Base-by-base conservation (phyloP, 1,284 basidiomycete genomes). In the Malassezia slooffiae region DNA sequence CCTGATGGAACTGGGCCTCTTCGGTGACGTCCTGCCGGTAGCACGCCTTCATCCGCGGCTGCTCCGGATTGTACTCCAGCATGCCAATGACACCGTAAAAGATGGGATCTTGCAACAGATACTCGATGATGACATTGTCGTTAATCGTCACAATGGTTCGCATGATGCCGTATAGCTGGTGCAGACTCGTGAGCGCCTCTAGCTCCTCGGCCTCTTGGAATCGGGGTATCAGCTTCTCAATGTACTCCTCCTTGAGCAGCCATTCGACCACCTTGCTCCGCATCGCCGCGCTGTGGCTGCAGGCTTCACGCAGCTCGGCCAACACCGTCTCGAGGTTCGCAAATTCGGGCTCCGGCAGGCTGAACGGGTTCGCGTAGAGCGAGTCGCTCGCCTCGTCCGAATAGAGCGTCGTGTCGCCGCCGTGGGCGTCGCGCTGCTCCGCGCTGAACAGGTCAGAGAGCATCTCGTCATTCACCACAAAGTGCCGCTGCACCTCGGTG, bases 51-150 rank as follows among this genome's bases (percentile, higher is more conserved):
- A 91, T 80, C 12, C 74, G 76, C 9, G 91, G 91, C 68, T 91
- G 96, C 60, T 96, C 91, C 49, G 91, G 90, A 64, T 95, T 91
- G 70, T 97, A 88, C 76, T 99, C 91, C 53, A 99, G 80, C 76
- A 97, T 93, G 43, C 90, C 89, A 21, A 91, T 79, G 23, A 95
- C 85, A 41, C 85, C 87, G 55, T 84, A 77, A 71, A 95, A 96
- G 45, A 90, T 74, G 34, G 91, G 85, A 62, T 97, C 91, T 50
- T 87, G 82, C 28, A 97, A 76, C 55, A 97, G 84, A 68, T 90
- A 84, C 72, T 99, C 93, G 68, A 91, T 89, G 62, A 99, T 79
- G 38, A 77, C 78, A 67, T 89, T 89, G 71, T 99, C 93, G 69
- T 95, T 96, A 62, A 96, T 77, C 74, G 87, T 80, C 48, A 97